These are phyloP conservation scores for Senna siamea DNA, from an alignment of 306 rosid species.

Conservation along the genomic window DNA sequence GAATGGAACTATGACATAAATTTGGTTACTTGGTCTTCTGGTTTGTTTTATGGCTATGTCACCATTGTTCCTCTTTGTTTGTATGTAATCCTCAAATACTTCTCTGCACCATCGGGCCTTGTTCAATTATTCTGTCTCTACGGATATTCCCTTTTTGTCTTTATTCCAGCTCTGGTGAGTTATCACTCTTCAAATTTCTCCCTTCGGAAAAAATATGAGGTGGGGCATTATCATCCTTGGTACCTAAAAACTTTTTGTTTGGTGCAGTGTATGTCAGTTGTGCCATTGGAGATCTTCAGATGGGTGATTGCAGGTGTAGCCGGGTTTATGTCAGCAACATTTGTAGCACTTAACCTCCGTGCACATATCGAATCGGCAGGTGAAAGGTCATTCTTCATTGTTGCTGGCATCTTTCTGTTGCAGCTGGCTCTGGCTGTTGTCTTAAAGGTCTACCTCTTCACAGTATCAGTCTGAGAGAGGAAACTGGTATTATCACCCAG, in stretches of 20 bases:
- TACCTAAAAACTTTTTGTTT: conserved; percentile 27
- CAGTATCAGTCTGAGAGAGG: conserved; percentile 63
- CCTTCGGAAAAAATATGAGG: not conserved
- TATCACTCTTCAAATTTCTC: conserved; percentile 26
- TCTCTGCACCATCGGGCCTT: conserved; percentile 90
- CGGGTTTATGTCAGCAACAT: conserved; percentile 91
- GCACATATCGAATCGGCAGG: conserved; percentile 92
- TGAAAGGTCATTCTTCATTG: conserved; percentile 90
- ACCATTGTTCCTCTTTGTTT: conserved; percentile 78
- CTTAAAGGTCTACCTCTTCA: conserved; percentile 82
- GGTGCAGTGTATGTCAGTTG: conserved; percentile 85
- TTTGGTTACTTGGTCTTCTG: conserved; percentile 94
- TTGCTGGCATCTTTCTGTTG: conserved; percentile 87
- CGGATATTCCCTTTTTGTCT: conserved; percentile 90
- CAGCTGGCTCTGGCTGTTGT: conserved; percentile 86
- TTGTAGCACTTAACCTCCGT: conserved; percentile 87
- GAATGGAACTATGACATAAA: conserved; percentile 94
- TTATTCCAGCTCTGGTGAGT: conserved; percentile 93
- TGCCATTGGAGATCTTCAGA: conserved; percentile 79
- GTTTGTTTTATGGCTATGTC: conserved; percentile 93
- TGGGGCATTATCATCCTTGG: conserved; percentile 13
- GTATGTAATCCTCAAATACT: conserved; percentile 83
- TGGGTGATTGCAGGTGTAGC: conserved; percentile 91
- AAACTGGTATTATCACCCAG: conserved; percentile 26
- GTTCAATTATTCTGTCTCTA: conserved; percentile 92